Base-by-base conservation (phyloP, 2,329 filamentous ascomycete species). In the Colletotrichum lini region DNA sequence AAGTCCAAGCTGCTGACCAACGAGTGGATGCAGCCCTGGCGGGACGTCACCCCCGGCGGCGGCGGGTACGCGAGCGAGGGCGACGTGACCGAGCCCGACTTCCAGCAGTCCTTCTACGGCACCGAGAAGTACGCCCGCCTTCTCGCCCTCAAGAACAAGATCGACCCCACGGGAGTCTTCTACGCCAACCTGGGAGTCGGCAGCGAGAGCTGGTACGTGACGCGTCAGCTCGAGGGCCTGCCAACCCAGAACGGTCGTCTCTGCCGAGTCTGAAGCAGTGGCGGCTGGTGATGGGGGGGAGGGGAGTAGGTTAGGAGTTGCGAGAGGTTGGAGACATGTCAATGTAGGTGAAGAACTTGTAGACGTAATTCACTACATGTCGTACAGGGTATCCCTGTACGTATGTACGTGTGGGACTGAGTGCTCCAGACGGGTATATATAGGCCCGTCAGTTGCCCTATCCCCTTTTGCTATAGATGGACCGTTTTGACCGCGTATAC, bases 1-100 rank as follows among this genome's bases (percentile, higher is more conserved):
- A 77, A 79, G 58, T 68, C 79, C 42, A 78, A 75, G 61, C 70
- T 80, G 56, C 9, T 68, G 65, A 78, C 77, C 7, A 72, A 76
- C 53, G 78, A 77, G 49, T 78, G 78, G 67, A 77, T 78, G 62
- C 70, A 80, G 64, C 76, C 76, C 16, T 78, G 78, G 73, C 76
- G 78, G 49, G 74, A 76, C n/a, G 72, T 76, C 18, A 77, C 73
- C 26, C 77, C 76, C 9, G 75, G 74, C 13, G 67, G 73, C 16
- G 77, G 77, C 2, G 74, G 72, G 15, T 79, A 81, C 59, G 71
- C 76, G 44, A 81, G 78, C 63, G 79, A 81, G 65, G 78, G 77
- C 2, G 78, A 80, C 42, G 70, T 79, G 13, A 75, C 75, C 53
- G 78, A 81, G 61, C 78, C 76, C 0, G 73, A 79, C 45, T 81